Evolutionary conservation across 2,329 filamentous ascomycete species (phyloP).

Genomic region (Sporothrix globosa): DNA sequence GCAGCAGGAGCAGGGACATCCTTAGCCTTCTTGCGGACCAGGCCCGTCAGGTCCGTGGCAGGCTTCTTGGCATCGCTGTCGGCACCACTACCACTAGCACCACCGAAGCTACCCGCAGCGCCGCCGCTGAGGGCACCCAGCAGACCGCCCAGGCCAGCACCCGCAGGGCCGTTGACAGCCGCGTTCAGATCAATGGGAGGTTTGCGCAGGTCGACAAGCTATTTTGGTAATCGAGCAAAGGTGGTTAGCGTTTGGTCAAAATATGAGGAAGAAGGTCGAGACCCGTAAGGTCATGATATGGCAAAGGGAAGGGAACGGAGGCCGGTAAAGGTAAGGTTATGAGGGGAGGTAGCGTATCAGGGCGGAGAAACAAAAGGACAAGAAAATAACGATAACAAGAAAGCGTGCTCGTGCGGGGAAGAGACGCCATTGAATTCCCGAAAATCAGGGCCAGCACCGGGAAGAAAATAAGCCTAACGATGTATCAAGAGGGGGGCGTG

Average conservation of each 20-base stretch:
- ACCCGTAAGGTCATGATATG: background rate
- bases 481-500: conserved; percentile 24
- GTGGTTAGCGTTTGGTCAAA: conserved; percentile 15
- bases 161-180: conserved; percentile 56
- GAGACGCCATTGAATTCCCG: background rate
- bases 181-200: conserved; percentile 63
- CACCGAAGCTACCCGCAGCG: conserved; percentile 48
- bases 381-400: background rate
- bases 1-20: conserved; percentile 42
- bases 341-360: too few species aligned
- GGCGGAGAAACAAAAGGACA: background rate
- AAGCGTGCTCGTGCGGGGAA: conserved; percentile 2
- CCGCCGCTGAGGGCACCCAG: conserved; percentile 56
- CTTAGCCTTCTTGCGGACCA: conserved; percentile 69
- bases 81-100: background rate
- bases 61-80: conserved; percentile 72
- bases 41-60: conserved; percentile 72
- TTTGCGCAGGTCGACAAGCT: conserved; percentile 70
- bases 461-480: background rate
- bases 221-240: background rate
- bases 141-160: conserved; percentile 59
- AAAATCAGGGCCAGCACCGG: background rate
- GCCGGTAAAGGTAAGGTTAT: background rate
- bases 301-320: background rate
- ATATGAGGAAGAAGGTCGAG: background rate